A percentile compares a stretch with the other conserved stretches of the same genome.
phyloP scores from a whole-genome alignment of 306 rosid species.

The Carpinus viminea region DNA sequence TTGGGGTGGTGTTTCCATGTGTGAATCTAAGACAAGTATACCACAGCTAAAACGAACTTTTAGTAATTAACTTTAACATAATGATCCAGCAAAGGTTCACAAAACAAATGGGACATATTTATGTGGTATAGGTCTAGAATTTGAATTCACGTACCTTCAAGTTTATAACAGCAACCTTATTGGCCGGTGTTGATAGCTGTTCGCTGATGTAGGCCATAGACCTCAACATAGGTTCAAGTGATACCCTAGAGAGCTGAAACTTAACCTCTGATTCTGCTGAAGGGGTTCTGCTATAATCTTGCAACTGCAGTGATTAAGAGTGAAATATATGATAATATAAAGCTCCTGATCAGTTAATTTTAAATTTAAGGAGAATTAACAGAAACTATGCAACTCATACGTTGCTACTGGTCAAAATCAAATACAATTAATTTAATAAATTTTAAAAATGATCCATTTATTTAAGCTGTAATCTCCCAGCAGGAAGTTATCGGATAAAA shows the following conservation, averaged over 20 bases:
- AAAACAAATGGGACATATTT: constrained; percentile 5
- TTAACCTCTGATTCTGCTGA: constrained; percentile 85
- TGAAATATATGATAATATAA: constrained; percentile 10
- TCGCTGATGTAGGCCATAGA: constrained; percentile 91
- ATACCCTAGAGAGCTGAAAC: constrained; percentile 79
- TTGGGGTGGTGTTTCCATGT: not conserved
- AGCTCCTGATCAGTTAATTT: constrained; percentile 10
- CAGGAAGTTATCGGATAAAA: not conserved
- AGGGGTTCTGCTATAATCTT: constrained; percentile 69
- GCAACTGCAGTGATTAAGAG: constrained; percentile 61
- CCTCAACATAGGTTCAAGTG: constrained; percentile 88
- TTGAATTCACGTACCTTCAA: constrained; percentile 57
- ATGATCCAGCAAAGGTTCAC: constrained; percentile 5
- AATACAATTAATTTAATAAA: not conserved
- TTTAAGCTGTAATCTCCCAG: not conserved
- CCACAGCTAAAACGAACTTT: not conserved
- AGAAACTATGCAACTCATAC: not conserved
- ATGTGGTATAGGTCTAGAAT: constrained; percentile 13
- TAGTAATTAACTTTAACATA: not conserved
- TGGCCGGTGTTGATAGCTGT: constrained; percentile 88
- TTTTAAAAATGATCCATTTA: not conserved
- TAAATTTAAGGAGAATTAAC: constrained; percentile 19
- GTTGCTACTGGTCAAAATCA: not conserved
- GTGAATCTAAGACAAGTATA: not conserved
- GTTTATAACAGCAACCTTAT: constrained; percentile 93